Evolutionary conservation across 345 rosid genomes (phyloP), one percentile per base, ranked within the genome.

Genomic region (Melaleuca alternifolia): DNA sequence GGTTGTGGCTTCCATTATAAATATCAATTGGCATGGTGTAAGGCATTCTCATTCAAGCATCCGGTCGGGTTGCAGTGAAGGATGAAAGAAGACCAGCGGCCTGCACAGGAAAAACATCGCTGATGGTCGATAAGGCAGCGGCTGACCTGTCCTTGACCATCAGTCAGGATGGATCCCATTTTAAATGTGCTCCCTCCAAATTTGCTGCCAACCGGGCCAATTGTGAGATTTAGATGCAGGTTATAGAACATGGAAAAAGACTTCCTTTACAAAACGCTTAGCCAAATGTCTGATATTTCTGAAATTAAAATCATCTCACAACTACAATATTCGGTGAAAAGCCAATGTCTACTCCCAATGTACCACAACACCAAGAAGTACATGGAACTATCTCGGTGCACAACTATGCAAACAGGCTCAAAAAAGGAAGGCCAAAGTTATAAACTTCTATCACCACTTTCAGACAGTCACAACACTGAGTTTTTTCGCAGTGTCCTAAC

Each of bases 51-150:
- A n/a, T n/a, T n/a, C n/a, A 92, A 88, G 90, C 91, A 87, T 93
- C 95, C 26, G n/a, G 93, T 91, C 96, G 91, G 79, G 94, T 90
- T 50, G 93, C 87, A 44, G 99, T 96, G 89, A 97, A 96, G 84
- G 99, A 97, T 85, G 99, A 97, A 91, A 97, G 98, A 89, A 97
- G 95, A 86, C 99, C 98, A 0, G 97, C 96, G 61, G 99, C 99
- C 88, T 95, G 98, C 79, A 92, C 94, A 6, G 99, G 99, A 86
- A 97, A 90, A 89, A 97, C 96, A 90, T 97, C 99, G 56, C 99
- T 98, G 85, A 97, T 96, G n/a, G 98, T 93, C 50, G 98, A 97
- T 97, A 96, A 95, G 85, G 99, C 96, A 57, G 99, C 92, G 16
- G 98, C 96, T 54, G 99, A 96, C 92, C 97, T 93, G 87, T 97